Percentiles rank a stretch among this genome's conserved stretches.
These are phyloP conservation scores for Penicillium psychrofluorescens DNA, from an alignment of 495 filamentous ascomycete species.

Conservation along the genomic window DNA sequence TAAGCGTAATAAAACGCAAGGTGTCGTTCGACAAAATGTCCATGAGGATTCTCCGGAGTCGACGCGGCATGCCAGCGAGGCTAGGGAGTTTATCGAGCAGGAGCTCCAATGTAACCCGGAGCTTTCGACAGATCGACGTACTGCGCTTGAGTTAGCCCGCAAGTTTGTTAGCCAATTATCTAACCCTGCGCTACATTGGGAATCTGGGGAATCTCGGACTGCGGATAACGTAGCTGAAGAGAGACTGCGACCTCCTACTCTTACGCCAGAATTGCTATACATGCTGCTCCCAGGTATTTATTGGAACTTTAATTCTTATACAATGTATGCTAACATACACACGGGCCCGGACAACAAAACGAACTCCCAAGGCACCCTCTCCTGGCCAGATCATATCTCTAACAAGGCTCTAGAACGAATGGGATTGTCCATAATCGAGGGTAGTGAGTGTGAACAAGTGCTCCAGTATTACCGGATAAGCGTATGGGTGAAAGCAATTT, in stretches of 20 bases:
- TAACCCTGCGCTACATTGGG: constrained; percentile 10
- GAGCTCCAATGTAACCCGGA: constrained; percentile 22
- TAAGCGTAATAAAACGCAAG: constrained; percentile 11
- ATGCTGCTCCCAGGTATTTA: constrained; percentile 21
- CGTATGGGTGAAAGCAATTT: constrained; percentile 19
- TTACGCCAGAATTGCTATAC: constrained; percentile 20
- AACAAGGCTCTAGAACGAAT: constrained; percentile 17
- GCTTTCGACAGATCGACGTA: constrained; percentile 20
- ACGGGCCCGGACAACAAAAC: constrained; percentile 15
- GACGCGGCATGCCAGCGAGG: constrained; percentile 18
- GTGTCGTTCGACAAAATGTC: constrained; percentile 2
- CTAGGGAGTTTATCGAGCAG: constrained; percentile 18
- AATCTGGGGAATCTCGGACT: constrained; percentile 1
- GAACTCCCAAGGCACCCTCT: constrained; percentile 14
- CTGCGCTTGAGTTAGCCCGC: constrained; percentile 15
- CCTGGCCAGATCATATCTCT: constrained; percentile 26
- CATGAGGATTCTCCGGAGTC: constrained; percentile 14
- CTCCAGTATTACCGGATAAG: constrained; percentile 15
- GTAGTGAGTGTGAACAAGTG: constrained; percentile 14
- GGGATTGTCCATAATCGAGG: constrained; percentile 19
- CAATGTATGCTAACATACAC: neutral
- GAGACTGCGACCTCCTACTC: constrained; percentile 6
- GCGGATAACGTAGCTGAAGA: constrained; percentile 10
- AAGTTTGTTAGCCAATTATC: constrained; percentile 17
- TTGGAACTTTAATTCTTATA: neutral